A percentile compares a stretch with the other conserved stretches of the same genome.
These are phyloP conservation scores for Ogataea hybrid DNA, from an alignment of 1,139 yeast genomes.

Conservation along the genomic window DNA sequence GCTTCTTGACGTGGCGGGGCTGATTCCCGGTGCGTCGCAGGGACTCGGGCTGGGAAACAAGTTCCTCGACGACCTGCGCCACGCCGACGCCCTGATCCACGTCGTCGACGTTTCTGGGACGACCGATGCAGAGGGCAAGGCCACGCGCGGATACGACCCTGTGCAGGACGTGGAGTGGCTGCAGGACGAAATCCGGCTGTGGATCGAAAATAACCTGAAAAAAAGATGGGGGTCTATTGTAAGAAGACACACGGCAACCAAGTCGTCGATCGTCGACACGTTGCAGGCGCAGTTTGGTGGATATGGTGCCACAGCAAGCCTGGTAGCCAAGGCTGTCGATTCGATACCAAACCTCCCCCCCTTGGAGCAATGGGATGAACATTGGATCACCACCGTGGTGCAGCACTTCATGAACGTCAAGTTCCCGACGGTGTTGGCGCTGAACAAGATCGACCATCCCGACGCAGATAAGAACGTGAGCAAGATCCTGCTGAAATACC, in stretches of 20 bases:
- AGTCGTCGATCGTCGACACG: constrained; percentile 77
- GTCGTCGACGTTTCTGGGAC: constrained; percentile 97
- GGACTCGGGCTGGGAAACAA: constrained; percentile 93
- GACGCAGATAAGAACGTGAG: constrained; percentile 97
- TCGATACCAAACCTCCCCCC: constrained; percentile 67
- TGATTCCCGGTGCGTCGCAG: constrained; percentile 94
- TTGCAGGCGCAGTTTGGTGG: constrained; percentile 92
- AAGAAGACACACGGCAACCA: constrained; percentile 55
- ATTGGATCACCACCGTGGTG: constrained; percentile 74
- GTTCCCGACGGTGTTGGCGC: constrained; percentile 89
- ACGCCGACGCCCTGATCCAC: constrained; percentile 95
- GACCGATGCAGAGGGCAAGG: constrained; percentile 92
- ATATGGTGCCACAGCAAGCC: constrained; percentile 78
- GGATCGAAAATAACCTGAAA: constrained; percentile 90
- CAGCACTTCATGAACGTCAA: constrained; percentile 78
- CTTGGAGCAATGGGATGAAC: constrained; percentile 81
- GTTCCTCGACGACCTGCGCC: constrained; percentile 89
- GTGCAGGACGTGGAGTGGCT: constrained; percentile 91
- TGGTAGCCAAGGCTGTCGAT: constrained; percentile 74
- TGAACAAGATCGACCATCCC: constrained; percentile 96
- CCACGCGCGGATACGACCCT: constrained; percentile 94
- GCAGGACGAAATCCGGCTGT: constrained; percentile 87
- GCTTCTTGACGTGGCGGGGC: constrained; percentile 91
- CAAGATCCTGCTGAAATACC: constrained; percentile 80
- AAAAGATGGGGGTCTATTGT: constrained; percentile 95